These are phyloP conservation scores for Penicillium sp. DNA, from an alignment of 2,329 filamentous ascomycete species.

Conservation along the genomic window DNA sequence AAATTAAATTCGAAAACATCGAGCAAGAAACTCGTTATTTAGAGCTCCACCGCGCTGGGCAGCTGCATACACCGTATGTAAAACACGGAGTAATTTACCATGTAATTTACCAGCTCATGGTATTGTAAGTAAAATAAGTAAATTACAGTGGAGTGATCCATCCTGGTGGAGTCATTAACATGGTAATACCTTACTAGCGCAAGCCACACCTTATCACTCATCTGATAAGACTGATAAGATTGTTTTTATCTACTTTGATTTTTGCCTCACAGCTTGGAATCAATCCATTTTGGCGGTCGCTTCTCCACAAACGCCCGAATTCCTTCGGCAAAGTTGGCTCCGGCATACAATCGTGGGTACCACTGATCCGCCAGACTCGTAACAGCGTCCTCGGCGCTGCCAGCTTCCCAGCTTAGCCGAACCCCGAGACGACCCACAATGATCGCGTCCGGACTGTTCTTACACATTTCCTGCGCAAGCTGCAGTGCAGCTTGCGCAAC, in stretches of 20 bases:
- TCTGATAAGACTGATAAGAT: conserved; percentile 10
- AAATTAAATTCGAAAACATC: neutral
- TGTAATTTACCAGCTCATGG: neutral
- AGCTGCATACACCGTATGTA: neutral
- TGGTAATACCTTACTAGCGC: conserved; percentile 1
- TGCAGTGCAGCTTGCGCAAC: conserved; percentile 48
- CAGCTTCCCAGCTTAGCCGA: conserved; percentile 67
- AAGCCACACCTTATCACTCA: neutral
- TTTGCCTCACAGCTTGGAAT: conserved; percentile 30
- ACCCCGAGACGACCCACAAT: conserved; percentile 69
- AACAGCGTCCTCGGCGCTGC: conserved; percentile 64
- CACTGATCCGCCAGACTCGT: conserved; percentile 56
- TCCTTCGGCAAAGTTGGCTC: conserved; percentile 72
- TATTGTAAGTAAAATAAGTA: neutral
- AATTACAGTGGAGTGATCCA: neutral
- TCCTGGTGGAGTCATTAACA: neutral
- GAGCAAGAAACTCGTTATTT: neutral
- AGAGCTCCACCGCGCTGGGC: neutral
- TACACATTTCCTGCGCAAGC: conserved; percentile 61
- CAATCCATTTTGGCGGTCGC: conserved; percentile 61
- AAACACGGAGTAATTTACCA: neutral
- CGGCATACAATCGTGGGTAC: conserved; percentile 60
- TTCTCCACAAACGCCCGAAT: conserved; percentile 74
- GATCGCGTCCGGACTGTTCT: conserved; percentile 69
- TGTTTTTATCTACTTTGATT: neutral